These are phyloP conservation scores for Leccinum aurantiacum DNA, from an alignment of 768 basidiomycete species.

Conservation along the genomic window DNA sequence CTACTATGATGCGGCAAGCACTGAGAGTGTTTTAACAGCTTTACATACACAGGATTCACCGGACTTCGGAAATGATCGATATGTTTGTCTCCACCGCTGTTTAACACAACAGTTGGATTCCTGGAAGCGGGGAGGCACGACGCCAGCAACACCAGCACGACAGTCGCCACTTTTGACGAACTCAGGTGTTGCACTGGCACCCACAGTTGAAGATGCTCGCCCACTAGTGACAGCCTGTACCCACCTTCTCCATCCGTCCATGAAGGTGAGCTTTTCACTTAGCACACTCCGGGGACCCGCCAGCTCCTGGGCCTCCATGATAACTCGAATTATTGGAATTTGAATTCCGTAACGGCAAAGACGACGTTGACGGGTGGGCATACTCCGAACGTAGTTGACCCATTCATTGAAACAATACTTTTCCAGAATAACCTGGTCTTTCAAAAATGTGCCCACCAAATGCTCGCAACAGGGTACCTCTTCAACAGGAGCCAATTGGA, in stretches of 20 bases:
- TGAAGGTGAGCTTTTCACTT: slow-evolving; percentile 40
- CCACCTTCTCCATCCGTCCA: slow-evolving; percentile 41
- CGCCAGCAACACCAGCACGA: neutral
- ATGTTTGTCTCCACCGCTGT: neutral
- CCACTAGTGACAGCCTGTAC: neutral
- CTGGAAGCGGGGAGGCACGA: neutral
- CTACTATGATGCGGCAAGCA: neutral
- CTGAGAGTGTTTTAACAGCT: neutral
- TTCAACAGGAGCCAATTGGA: slow-evolving; percentile 39
- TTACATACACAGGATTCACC: neutral
- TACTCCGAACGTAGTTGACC: slow-evolving; percentile 54
- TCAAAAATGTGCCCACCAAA: slow-evolving; percentile 47
- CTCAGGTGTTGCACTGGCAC: neutral
- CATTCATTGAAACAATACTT: slow-evolving; percentile 60
- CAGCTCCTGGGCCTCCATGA: slow-evolving; percentile 23
- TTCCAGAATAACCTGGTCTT: slow-evolving; percentile 58
- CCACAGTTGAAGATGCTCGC: too few species aligned
- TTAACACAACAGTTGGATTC: neutral
- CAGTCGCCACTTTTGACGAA: neutral
- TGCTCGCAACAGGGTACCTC: slow-evolving; percentile 45
- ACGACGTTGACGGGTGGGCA: slow-evolving; percentile 38
- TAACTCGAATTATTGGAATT: neutral
- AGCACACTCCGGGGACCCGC: slow-evolving; percentile 33
- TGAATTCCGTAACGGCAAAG: slow-evolving; percentile 28
- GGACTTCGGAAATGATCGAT: neutral